Evolutionary conservation across 208 protist genomes (phyloP).

Genomic region (Acanthamoeba culbertsoni): DNA sequence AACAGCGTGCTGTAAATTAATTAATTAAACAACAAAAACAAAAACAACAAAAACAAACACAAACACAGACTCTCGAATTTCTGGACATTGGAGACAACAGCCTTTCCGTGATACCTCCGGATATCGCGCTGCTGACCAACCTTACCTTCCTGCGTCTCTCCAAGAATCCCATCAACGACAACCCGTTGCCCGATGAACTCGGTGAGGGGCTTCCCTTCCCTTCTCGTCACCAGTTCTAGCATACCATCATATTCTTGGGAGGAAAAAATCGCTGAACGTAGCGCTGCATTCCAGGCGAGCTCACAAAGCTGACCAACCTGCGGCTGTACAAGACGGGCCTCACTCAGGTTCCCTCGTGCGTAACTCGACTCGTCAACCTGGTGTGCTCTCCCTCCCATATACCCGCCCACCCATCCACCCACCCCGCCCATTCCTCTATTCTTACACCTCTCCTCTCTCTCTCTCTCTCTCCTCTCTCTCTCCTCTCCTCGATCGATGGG

Average conservation of each 20-base stretch:
- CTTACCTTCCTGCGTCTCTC: background rate
- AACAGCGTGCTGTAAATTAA: no score
- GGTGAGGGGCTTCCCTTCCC: background rate
- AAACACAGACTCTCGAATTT: background rate
- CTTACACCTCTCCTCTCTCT: no score
- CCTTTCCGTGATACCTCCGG: background rate
- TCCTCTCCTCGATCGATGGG: background rate
- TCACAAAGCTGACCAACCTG: background rate
- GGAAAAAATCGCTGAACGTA: no score
- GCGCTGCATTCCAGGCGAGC: background rate
- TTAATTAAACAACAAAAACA: no score
- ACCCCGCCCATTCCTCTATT: no score
- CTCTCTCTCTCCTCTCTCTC: background rate
- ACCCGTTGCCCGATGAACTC: background rate
- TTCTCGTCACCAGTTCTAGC: background rate
- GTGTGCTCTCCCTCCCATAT: background rate
- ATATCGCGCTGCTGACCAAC: background rate
- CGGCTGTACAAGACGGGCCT: background rate
- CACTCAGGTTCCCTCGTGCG: background rate
- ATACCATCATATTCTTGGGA: no score
- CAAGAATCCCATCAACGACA: background rate
- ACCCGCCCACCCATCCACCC: no score
- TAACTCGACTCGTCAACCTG: background rate
- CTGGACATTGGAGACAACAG: constrained; percentile 8
- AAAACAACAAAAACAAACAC: no score